Base-by-base conservation (phyloP, 2,329 filamentous ascomycete genomes). In the Aotearoamyces nothofagi region DNA sequence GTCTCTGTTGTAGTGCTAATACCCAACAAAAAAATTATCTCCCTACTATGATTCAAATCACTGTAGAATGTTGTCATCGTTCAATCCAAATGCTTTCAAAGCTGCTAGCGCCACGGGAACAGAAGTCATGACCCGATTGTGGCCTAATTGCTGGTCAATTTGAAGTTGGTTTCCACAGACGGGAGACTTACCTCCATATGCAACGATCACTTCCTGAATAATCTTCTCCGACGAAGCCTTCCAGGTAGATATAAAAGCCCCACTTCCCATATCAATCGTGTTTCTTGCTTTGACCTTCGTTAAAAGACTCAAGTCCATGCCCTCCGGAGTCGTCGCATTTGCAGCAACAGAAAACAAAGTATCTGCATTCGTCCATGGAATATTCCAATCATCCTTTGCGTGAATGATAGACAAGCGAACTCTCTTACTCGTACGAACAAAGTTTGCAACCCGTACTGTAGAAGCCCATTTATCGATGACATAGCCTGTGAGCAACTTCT, bases 391-490 rank as follows among this genome's bases (percentile, higher is more conserved):
- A 44, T 93, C 70, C 30, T 66, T 64, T 10, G 84, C 80, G 43
- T 94, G 87, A 3, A 96, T 56, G 23, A 94, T 57, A 24, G 68
- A 73, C 12, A 94, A 55, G 13, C 74, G 63, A 7, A 90, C 37
- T 44, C 43, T 60, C 36, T 55, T 64, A 24, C 63, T 73, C 38
- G 53, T 50, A 22, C 50, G 54, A 9, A 68, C 63, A 39, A 71
- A 54, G 25, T 62, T 68, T 30, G 58, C 57, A 7, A 94, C 57
- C 4, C 86, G 66, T 15, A 65, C 58, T 1, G 67, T 67, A 0
- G 80, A 83, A 26, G 70, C 62, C 90, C 90, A 98, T 34, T 65
- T 73, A 44, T 96, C 87, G n/a, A 78, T 58, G 9, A 93, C 64
- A 30, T 66, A 65, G 6, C 56, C 49, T 11, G 72, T 58, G 5